Percentiles rank a stretch among this genome's conserved stretches.
These are phyloP conservation scores for Phaeosphaeria sp. DNA, from an alignment of 2,329 filamentous ascomycete genomes.

Conservation along the genomic window DNA sequence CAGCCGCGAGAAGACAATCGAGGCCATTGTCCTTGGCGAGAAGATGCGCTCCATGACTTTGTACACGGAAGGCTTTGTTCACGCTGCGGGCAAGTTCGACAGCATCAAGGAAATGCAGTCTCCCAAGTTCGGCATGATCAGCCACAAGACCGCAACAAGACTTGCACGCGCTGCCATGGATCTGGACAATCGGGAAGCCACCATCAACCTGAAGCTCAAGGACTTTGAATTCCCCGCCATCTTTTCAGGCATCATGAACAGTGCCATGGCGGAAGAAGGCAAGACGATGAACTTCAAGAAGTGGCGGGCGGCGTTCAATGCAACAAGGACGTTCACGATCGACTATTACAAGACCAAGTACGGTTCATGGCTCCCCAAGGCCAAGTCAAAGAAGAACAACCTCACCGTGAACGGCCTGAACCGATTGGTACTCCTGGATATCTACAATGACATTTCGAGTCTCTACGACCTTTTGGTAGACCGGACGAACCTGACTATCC, in stretches of 20 bases:
- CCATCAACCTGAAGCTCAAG: conserved; percentile 74
- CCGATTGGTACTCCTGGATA: conserved; percentile 76
- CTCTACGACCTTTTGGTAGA: conserved; percentile 91
- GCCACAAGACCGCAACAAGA: conserved; percentile 73
- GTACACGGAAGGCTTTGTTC: conserved; percentile 90
- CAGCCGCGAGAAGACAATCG: conserved; percentile 86
- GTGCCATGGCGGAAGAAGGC: conserved; percentile 77
- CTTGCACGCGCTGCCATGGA: conserved; percentile 84
- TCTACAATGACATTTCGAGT: conserved; percentile 85
- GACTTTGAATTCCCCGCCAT: conserved; percentile 91
- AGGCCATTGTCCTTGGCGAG: conserved; percentile 88
- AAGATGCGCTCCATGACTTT: conserved; percentile 80
- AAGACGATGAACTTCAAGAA: conserved; percentile 81
- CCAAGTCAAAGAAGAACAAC: conserved; percentile 87
- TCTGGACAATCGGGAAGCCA: conserved; percentile 73
- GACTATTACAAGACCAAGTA: conserved; percentile 72
- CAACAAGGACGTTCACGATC: conserved; percentile 76
- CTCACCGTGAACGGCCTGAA: conserved; percentile 88
- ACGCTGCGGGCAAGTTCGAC: conserved; percentile 84
- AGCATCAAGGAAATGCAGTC: conserved; percentile 73
- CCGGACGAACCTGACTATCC: conserved; percentile 76
- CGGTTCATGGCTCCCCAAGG: conserved; percentile 88
- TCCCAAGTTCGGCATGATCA: conserved; percentile 74
- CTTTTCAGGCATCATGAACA: conserved; percentile 86
- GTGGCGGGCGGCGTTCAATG: conserved; percentile 78